Percentiles rank a stretch among this genome's conserved stretches.
Evolutionary conservation across 1,139 yeast species (phyloP).

Genomic region (Yamadazyma dushanensis): DNA sequence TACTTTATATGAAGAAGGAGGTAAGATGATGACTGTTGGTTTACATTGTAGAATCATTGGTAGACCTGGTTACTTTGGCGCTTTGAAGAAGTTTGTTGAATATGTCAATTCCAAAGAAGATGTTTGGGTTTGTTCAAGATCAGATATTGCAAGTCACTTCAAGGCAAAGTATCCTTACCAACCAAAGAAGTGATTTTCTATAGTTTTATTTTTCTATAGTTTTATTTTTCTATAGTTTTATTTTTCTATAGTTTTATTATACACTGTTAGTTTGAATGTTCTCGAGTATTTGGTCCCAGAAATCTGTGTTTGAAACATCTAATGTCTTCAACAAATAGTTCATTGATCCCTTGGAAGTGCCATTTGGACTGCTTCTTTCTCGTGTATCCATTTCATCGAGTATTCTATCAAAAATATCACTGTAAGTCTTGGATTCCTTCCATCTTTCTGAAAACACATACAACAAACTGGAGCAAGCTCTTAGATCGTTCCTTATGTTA

Average conservation of each 20-base stretch:
- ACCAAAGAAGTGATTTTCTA: constrained; percentile 7
- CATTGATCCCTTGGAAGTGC: not conserved
- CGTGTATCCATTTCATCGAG: constrained; percentile 10
- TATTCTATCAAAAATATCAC: constrained; percentile 16
- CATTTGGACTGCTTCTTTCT: not conserved
- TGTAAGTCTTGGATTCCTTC: constrained; percentile 17
- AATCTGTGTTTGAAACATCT: constrained; percentile 9
- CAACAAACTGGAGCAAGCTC: constrained; percentile 17
- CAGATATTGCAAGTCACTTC: constrained; percentile 33
- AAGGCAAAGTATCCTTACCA: constrained; percentile 20
- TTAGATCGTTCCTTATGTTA: constrained; percentile 14
- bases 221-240: constrained; percentile 1
- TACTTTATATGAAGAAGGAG: constrained; percentile 35
- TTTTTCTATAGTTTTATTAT: not conserved
- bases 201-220: no score
- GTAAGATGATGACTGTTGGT: constrained; percentile 37
- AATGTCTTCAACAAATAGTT: not conserved
- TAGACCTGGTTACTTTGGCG: constrained; percentile 35
- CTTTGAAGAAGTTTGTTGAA: constrained; percentile 33
- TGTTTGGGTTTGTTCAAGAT: constrained; percentile 38
- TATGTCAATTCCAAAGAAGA: constrained; percentile 28
- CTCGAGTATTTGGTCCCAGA: constrained; percentile 16
- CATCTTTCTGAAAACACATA: constrained; percentile 17
- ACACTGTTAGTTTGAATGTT: constrained; percentile 7
- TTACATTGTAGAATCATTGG: constrained; percentile 37